Conservation (phyloP, 106 monocot genomes). For the Dendrobium chrysotoxum region DNA sequence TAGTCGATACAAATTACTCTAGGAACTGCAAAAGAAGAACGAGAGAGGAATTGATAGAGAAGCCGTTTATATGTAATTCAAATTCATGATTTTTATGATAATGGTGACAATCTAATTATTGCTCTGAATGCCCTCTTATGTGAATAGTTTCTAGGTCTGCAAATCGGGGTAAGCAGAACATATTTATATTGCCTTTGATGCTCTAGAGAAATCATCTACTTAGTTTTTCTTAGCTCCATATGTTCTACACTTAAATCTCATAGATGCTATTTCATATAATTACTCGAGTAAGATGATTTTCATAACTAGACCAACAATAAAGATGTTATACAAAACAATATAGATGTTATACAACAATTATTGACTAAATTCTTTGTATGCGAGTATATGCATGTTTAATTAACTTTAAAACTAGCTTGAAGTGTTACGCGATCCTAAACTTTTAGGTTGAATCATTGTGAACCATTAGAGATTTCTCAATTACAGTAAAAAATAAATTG, state of each 20-base stretch:
- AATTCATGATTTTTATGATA: background rate
- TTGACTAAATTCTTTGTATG: background rate
- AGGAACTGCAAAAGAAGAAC: background rate
- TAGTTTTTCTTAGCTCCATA: background rate
- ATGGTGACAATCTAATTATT: background rate
- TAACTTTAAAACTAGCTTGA: background rate
- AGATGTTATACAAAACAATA: background rate
- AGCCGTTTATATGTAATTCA: background rate
- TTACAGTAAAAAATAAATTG: background rate
- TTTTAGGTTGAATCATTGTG: background rate
- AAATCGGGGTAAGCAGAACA: background rate
- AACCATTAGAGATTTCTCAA: background rate
- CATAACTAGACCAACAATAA: background rate
- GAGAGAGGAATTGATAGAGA: background rate
- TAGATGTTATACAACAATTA: background rate
- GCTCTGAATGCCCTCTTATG: background rate
- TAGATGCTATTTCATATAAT: background rate
- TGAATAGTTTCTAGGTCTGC: background rate
- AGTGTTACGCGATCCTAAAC: background rate
- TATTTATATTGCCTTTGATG: background rate
- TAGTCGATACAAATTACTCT: background rate
- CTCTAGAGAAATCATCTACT: background rate
- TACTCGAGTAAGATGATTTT: background rate
- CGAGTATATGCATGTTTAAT: background rate
- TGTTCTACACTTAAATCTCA: background rate